Conservation (phyloP, 2,329 filamentous ascomycete species). For the Sporothrix mexicana region DNA sequence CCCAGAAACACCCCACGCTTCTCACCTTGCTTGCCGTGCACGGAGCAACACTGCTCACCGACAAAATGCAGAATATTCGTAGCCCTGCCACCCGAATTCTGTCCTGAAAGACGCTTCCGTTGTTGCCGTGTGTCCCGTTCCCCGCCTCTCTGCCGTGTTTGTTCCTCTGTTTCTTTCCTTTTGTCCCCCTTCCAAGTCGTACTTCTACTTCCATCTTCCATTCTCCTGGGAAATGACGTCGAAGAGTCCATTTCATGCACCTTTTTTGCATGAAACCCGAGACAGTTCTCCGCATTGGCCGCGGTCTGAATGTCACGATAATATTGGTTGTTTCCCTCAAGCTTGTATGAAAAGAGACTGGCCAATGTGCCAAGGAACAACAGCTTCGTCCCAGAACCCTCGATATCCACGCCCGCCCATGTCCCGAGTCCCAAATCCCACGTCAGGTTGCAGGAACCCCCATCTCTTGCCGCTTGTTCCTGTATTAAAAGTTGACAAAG, state of each 20-base stretch:
- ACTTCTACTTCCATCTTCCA: not conserved
- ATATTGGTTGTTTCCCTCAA: not conserved
- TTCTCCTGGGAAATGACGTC: not conserved
- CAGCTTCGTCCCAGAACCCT: not conserved
- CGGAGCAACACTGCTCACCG: constrained; percentile 14
- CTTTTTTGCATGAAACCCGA: constrained; percentile 2
- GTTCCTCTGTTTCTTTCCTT: not conserved
- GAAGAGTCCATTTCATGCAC: not conserved
- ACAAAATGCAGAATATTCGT: not conserved
- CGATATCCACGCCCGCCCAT: not conserved
- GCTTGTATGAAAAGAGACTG: constrained; percentile 7
- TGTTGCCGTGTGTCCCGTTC: not conserved
- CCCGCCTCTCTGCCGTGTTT: not conserved
- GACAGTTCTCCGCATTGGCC: constrained; percentile 7
- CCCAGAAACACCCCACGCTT: constrained; percentile 1
- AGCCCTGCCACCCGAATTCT: not conserved
- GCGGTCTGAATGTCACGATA: constrained; percentile 4
- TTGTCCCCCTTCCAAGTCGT: no score
- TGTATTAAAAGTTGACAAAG: not conserved
- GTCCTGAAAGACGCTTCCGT: not conserved
- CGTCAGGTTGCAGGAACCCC: not conserved
- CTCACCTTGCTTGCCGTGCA: constrained; percentile 23
- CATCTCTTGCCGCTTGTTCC: constrained; percentile 12
- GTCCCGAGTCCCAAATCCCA: not conserved
- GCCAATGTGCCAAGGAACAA: constrained; percentile 12